Conservation (phyloP, 805 yeast genomes). For the Candida peoriensis region DNA sequence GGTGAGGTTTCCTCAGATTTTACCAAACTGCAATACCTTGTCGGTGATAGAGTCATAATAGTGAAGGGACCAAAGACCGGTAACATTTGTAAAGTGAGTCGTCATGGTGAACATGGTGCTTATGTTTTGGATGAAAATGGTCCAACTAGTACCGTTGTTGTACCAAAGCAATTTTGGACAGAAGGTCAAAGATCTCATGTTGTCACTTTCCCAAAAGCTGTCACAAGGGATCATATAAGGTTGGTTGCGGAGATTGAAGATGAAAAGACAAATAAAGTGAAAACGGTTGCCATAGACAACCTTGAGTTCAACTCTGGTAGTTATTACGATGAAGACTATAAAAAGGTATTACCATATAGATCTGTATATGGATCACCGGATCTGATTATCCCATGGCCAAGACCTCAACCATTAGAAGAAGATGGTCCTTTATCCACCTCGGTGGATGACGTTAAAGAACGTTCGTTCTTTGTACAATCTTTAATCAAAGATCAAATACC, state of each 20-base stretch:
- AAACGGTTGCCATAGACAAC: slow-evolving; percentile 75
- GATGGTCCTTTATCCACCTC: slow-evolving; percentile 58
- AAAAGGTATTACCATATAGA: slow-evolving; percentile 71
- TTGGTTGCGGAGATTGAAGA: slow-evolving; percentile 75
- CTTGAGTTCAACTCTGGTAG: slow-evolving; percentile 55
- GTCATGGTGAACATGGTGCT: slow-evolving; percentile 57
- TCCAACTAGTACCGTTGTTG: slow-evolving; percentile 53
- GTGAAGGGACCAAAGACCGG: slow-evolving; percentile 69
- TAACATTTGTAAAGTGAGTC: slow-evolving; percentile 61
- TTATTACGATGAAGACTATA: slow-evolving; percentile 71
- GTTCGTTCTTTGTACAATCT: slow-evolving; percentile 69
- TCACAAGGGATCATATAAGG: slow-evolving; percentile 56
- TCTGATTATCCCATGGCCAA: slow-evolving; percentile 86
- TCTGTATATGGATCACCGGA: slow-evolving; percentile 65
- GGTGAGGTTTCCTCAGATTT: slow-evolving; percentile 37
- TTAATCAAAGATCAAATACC: slow-evolving; percentile 69
- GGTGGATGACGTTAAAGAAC: slow-evolving; percentile 54
- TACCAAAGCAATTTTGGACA: slow-evolving; percentile 72
- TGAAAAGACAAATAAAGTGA: slow-evolving; percentile 51
- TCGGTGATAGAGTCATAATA: slow-evolving; percentile 76
- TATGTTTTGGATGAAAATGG: slow-evolving; percentile 64
- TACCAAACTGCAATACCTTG: slow-evolving; percentile 55
- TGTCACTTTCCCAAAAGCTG: slow-evolving; percentile 59
- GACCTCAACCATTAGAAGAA: slow-evolving; percentile 45
- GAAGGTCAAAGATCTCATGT: slow-evolving; percentile 69